These are phyloP conservation scores for Chaetothyriales sp. DNA, from an alignment of 2,329 filamentous ascomycete genomes.

Conservation along the genomic window DNA sequence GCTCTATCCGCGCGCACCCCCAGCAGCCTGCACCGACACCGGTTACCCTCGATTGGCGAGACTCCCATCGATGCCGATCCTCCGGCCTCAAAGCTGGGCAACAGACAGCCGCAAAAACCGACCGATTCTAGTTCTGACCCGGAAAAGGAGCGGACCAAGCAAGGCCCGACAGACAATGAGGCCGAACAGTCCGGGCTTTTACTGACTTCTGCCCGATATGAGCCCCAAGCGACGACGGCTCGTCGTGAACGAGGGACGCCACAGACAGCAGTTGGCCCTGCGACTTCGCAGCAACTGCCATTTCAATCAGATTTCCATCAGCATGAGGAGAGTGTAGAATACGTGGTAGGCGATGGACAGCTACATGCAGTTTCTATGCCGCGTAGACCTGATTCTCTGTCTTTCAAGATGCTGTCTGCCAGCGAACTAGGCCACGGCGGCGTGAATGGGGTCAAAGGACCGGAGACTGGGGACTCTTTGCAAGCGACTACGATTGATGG, in stretches of 20 bases:
- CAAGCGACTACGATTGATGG: slow-evolving; percentile 21
- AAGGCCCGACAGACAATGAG: slow-evolving; percentile 11
- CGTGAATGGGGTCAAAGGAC: slow-evolving; percentile 20
- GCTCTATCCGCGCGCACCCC: slow-evolving; percentile 49
- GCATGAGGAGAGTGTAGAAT: slow-evolving; percentile 25
- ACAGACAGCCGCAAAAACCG: slow-evolving; percentile 21
- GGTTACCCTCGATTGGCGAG: slow-evolving; percentile 68
- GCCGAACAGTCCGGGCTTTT: slow-evolving; percentile 24
- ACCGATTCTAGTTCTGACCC: slow-evolving; percentile 35
- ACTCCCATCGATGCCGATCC: slow-evolving; percentile 39
- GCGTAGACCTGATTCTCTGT: slow-evolving; percentile 62
- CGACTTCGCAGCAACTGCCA: slow-evolving; percentile 2
- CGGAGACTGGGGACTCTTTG: slow-evolving; percentile 18
- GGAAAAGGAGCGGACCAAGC: slow-evolving; percentile 24
- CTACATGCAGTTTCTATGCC: slow-evolving; percentile 54
- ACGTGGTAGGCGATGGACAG: not conserved
- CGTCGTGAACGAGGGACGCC: slow-evolving; percentile 29
- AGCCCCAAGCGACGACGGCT: slow-evolving; percentile 24
- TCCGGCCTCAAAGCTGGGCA: slow-evolving; percentile 8
- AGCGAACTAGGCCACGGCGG: slow-evolving; percentile 38
- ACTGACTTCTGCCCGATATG: slow-evolving; percentile 31
- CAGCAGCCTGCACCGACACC: slow-evolving; percentile 31
- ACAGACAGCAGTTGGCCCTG: slow-evolving; percentile 41
- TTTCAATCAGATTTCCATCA: slow-evolving; percentile 37
- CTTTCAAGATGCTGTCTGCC: slow-evolving; percentile 43